phyloP scores from a whole-genome alignment of 176 grass and related monocot species.

The Aegilops speltoides region DNA sequence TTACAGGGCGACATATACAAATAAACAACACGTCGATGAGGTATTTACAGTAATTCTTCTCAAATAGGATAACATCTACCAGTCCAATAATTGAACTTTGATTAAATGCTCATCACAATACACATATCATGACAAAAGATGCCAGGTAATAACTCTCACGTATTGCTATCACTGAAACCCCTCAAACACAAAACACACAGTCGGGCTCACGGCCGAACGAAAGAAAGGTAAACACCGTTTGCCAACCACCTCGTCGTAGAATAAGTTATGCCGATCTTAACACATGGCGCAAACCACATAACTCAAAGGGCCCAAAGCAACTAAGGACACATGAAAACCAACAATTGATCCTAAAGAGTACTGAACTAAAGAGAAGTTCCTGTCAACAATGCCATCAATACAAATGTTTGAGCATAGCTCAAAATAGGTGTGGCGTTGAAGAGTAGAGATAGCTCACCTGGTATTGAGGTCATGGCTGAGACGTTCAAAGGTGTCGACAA shows the following conservation, averaged over 20 bases:
- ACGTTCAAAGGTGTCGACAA: conserved; percentile 57
- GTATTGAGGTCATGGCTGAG: conserved; percentile 73
- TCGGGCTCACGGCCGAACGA: no score
- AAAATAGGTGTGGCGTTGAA: neutral
- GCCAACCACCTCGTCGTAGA: neutral
- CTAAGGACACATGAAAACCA: neutral
- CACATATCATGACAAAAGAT: neutral
- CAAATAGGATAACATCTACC: no score
- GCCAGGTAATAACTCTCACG: neutral
- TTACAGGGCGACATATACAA: no score
- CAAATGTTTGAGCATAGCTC: neutral
- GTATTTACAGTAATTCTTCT: no score
- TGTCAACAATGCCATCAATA: neutral
- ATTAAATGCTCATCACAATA: neutral
- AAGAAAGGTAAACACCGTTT: neutral
- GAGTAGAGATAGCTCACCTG: conserved; percentile 39
- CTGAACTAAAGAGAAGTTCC: neutral
- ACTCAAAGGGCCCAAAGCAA: neutral
- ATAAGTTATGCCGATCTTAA: neutral
- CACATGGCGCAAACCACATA: no score
- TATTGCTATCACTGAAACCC: neutral
- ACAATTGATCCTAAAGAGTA: neutral
- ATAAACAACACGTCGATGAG: no score
- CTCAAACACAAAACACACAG: no score
- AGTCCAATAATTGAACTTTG: neutral